Conservation (phyloP, 202 grass and related monocot genomes). For the Panicum hallii region DNA sequence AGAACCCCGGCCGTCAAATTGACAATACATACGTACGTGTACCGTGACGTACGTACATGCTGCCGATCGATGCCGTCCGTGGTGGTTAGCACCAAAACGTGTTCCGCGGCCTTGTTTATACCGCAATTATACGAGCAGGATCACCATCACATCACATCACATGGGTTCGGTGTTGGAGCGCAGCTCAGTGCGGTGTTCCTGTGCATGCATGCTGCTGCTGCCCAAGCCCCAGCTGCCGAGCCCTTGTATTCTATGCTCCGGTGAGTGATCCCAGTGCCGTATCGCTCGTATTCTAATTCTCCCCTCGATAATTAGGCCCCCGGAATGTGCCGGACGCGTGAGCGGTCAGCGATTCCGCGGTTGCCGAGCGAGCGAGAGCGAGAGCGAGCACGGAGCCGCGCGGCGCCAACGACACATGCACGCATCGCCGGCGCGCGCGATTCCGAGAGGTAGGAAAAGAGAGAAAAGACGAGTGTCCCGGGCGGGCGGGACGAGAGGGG, state of each 20-base stretch:
- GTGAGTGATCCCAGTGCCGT: background rate
- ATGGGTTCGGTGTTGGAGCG: background rate
- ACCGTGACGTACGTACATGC: background rate
- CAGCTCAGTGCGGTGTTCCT: background rate
- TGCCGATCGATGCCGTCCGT: background rate
- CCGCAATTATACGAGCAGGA: background rate
- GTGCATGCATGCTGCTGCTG: background rate
- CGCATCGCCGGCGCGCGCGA: too few species aligned
- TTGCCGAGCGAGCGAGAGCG: too few species aligned
- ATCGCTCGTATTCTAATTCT: background rate
- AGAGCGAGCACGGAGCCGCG: background rate
- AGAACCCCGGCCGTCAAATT: background rate
- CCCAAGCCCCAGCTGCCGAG: background rate
- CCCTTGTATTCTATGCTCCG: background rate
- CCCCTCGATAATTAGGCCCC: background rate
- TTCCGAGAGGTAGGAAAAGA: too few species aligned
- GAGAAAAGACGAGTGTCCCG: background rate
- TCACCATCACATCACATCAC: background rate
- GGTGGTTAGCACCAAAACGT: slow-evolving; percentile 14
- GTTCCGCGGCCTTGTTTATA: background rate
- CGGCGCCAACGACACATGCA: background rate
- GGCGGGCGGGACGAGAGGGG: too few species aligned
- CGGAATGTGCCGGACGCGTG: background rate
- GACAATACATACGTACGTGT: background rate
- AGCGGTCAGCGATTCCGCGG: slow-evolving; percentile 20